Percentiles rank a stretch among this genome's conserved stretches.
These are phyloP conservation scores for Lepidium aucheri DNA, from an alignment of 345 rosid genomes.

Conservation along the genomic window DNA sequence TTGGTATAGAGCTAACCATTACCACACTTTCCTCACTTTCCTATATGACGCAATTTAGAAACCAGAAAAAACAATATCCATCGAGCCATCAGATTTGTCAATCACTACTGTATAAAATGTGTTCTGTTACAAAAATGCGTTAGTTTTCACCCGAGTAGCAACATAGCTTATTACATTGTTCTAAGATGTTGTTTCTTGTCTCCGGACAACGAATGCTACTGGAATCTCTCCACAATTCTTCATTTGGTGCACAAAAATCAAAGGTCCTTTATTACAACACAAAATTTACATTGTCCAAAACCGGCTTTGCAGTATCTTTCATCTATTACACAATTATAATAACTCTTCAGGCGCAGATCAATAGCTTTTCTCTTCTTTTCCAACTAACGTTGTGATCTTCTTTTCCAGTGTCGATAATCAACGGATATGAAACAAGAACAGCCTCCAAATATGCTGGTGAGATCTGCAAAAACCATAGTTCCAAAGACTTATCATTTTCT, in stretches of 20 bases:
- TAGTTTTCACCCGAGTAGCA: constrained; percentile 47
- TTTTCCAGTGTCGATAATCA: constrained; percentile 67
- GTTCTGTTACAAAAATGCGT: background rate
- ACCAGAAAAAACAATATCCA: background rate
- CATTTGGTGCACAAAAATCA: constrained; percentile 35
- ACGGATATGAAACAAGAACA: constrained; percentile 58
- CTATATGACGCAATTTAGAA: constrained; percentile 77
- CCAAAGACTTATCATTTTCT: background rate
- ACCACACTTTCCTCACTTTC: constrained; percentile 81
- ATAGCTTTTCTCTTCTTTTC: background rate
- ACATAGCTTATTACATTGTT: constrained; percentile 43
- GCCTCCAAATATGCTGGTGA: constrained; percentile 91
- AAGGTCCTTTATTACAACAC: background rate
- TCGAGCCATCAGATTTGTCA: background rate
- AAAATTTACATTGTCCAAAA: background rate
- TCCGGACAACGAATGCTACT: constrained; percentile 68
- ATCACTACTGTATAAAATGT: background rate
- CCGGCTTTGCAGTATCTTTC: background rate
- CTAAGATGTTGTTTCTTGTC: constrained; percentile 36
- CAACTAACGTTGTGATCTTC: constrained; percentile 56
- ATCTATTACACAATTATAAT: no score
- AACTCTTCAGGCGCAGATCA: background rate
- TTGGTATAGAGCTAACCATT: constrained; percentile 53
- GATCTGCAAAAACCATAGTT: constrained; percentile 39
- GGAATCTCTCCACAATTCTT: constrained; percentile 73